Conservation (phyloP, 208 protist species). For the Endotrypanum monterogeii region DNA sequence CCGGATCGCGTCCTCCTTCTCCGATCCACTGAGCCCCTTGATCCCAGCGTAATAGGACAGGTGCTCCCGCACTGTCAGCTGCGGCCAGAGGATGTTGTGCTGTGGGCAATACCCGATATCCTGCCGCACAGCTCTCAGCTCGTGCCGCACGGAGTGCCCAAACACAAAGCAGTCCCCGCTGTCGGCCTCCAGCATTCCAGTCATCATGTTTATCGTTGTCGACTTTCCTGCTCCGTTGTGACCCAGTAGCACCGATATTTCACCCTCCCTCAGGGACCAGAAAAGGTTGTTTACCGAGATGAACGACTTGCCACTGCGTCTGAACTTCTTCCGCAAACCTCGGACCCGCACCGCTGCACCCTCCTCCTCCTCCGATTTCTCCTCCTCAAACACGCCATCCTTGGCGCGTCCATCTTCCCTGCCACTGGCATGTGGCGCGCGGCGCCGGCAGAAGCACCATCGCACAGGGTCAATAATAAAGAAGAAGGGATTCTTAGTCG, state of each 20-base stretch:
- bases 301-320: conserved; percentile 44
- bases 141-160: conserved; percentile 57
- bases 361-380: conserved; percentile 32
- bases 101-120: conserved; percentile 75
- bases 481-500: conserved; percentile 59
- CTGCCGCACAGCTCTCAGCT: conserved; percentile 54
- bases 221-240: conserved; percentile 89
- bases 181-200: conserved; percentile 68
- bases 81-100: conserved; percentile 62
- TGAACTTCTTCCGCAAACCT: conserved; percentile 38
- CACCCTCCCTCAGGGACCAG: conserved; percentile 48
- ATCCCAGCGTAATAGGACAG: conserved; percentile 87
- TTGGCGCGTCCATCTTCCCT: conserved; percentile 24
- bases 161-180: conserved; percentile 74
- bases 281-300: conserved; percentile 71
- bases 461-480: conserved; percentile 51
- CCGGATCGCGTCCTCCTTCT: conserved; percentile 33
- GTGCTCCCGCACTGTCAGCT: conserved; percentile 91
- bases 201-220: conserved; percentile 82
- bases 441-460: conserved; percentile 34
- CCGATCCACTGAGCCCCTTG: conserved; percentile 68
- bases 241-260: conserved; percentile 76
- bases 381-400: conserved; percentile 24
- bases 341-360: conserved; percentile 17
- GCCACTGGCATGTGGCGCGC: conserved; percentile 26